Conservation (phyloP, 129 eudicot species). For the Sambucus nigra region DNA sequence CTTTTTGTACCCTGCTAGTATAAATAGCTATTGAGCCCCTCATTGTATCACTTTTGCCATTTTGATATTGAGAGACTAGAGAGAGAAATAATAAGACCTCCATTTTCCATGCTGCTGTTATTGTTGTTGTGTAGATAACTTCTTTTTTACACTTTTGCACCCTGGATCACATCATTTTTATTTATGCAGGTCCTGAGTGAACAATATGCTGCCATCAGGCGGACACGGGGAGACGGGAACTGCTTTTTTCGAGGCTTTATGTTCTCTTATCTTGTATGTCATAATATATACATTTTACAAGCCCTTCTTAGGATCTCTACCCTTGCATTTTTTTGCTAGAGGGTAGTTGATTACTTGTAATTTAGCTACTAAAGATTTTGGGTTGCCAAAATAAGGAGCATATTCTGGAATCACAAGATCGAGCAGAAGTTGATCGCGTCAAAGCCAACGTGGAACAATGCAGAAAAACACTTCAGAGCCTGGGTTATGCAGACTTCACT, state of each 20-base stretch:
- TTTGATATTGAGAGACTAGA: no score
- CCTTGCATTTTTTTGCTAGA: constrained; percentile 2
- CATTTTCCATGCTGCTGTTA: no score
- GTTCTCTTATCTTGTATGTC: constrained; percentile 87
- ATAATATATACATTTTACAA: not conserved
- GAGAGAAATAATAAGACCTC: no score
- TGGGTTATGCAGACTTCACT: constrained; percentile 90
- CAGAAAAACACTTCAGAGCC: constrained; percentile 70
- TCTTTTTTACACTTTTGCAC: no score
- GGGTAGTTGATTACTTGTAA: not conserved
- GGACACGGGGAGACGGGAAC: constrained; percentile 88
- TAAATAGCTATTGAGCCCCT: no score
- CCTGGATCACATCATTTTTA: no score
- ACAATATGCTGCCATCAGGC: constrained; percentile 72
- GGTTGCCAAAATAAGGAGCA: constrained; percentile 49
- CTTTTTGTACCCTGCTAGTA: no score
- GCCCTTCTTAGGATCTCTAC: not conserved
- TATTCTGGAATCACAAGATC: constrained; percentile 80
- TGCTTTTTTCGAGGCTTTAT: constrained; percentile 91
- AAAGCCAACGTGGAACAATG: constrained; percentile 58
- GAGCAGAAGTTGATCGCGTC: constrained; percentile 61
- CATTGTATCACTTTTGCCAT: no score
- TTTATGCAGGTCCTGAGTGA: constrained; percentile 51
- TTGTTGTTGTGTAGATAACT: no score
- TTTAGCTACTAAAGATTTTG: constrained; percentile 10